Conservation (phyloP, 176 grass and related monocot genomes). For the Oryza longistaminata region DNA sequence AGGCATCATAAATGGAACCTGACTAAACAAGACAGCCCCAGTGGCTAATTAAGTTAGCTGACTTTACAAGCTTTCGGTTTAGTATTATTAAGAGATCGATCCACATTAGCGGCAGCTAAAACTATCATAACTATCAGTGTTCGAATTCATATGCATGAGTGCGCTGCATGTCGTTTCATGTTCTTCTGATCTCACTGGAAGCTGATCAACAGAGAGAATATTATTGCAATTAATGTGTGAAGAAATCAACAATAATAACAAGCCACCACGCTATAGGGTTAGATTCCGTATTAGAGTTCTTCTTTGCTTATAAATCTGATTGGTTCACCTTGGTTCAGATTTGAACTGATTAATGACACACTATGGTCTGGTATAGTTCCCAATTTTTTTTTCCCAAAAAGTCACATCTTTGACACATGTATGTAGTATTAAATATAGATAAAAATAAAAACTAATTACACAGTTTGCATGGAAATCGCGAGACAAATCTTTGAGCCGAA, state of each 20-base stretch:
- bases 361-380: no score
- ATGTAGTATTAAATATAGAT: no score
- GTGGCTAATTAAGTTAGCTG: constrained; percentile 18
- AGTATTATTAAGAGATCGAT: background rate
- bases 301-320: background rate
- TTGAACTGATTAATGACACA: background rate
- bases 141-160: background rate
- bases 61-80: background rate
- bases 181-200: constrained; percentile 9
- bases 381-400: no score
- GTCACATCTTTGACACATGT: no score
- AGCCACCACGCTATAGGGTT: background rate
- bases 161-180: constrained; percentile 27
- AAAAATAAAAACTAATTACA: no score
- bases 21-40: constrained; percentile 23
- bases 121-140: background rate
- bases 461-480: no score
- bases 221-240: background rate
- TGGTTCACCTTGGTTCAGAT: background rate
- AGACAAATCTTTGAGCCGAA: no score
- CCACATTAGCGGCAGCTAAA: background rate
- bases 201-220: background rate
- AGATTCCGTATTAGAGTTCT: constrained; percentile 10
- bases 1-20: constrained; percentile 13
- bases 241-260: background rate